Conservation (phyloP, 192 early-diverging fungal species). For the Coemansia sp. region DNA sequence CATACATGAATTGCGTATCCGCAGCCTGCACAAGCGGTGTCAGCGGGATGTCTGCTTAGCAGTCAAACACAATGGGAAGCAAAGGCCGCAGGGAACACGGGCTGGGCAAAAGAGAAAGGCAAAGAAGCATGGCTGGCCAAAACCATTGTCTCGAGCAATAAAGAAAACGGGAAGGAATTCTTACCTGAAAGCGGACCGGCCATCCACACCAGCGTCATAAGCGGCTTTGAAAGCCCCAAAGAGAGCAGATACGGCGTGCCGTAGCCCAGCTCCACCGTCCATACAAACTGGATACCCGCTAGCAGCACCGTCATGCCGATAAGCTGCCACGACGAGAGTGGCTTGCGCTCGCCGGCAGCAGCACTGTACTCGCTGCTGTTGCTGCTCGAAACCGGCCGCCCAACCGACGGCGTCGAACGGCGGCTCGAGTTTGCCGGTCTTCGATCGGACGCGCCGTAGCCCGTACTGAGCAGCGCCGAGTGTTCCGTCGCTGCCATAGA, state of each 20-base stretch:
- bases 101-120: neutral
- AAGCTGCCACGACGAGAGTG: conserved; percentile 33
- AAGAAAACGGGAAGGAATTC: neutral
- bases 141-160: neutral
- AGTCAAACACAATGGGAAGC: neutral
- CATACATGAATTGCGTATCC: neutral
- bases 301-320: conserved; percentile 48
- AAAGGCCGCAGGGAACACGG: neutral
- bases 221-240: conserved; percentile 76
- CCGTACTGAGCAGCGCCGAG: conserved; percentile 13
- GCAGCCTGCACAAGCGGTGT: neutral
- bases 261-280: conserved; percentile 55
- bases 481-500: conserved; percentile 11
- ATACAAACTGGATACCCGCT: conserved; percentile 54
- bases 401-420: neutral
- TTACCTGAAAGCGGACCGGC: conserved; percentile 80
- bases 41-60: neutral
- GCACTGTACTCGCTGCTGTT: neutral
- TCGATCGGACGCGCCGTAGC: conserved; percentile 1
- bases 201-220: conserved; percentile 93
- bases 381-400: neutral
- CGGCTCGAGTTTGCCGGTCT: conserved; percentile 7
- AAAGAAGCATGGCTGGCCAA: neutral
- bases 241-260: conserved; percentile 87
- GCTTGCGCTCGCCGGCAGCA: conserved; percentile 16